These are phyloP conservation scores for Telfairia occidentalis DNA, from an alignment of 331 rosid genomes.

Conservation along the genomic window DNA sequence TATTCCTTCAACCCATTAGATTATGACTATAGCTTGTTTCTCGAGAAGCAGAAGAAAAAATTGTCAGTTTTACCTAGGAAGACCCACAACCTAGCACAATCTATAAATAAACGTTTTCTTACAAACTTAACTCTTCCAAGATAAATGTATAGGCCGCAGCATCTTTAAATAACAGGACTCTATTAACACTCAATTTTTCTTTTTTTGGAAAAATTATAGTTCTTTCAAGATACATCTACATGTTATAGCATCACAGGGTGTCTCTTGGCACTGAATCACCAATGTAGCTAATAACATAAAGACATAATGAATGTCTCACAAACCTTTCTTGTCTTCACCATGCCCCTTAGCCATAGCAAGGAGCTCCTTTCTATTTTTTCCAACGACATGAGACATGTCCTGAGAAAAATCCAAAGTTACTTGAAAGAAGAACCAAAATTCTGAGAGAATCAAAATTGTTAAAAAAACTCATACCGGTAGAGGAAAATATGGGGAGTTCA, in stretches of 20 bases:
- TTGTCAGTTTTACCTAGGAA: background rate
- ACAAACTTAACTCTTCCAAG: slow-evolving; percentile 7
- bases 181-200: background rate
- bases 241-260: background rate
- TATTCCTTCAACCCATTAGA: background rate
- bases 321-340: slow-evolving; percentile 90
- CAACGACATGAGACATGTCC: slow-evolving; percentile 97
- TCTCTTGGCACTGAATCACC: background rate
- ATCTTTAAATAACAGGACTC: background rate
- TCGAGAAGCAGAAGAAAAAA: background rate
- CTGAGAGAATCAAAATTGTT: slow-evolving; percentile 11
- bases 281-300: background rate
- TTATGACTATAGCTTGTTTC: background rate
- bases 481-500: slow-evolving; percentile 75
- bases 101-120: background rate
- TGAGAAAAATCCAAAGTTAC: slow-evolving; percentile 21
- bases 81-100: background rate
- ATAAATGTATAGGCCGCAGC: background rate
- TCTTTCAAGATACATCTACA: background rate
- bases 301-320: background rate
- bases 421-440: slow-evolving; percentile 12
- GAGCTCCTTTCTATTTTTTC: slow-evolving; percentile 90
- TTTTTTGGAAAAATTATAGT: background rate
- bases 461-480: slow-evolving; percentile 66
- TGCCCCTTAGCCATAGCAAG: slow-evolving; percentile 97